These are phyloP conservation scores for Chytriomyces sp. DNA, from an alignment of 192 early-diverging fungal genomes.

Conservation along the genomic window DNA sequence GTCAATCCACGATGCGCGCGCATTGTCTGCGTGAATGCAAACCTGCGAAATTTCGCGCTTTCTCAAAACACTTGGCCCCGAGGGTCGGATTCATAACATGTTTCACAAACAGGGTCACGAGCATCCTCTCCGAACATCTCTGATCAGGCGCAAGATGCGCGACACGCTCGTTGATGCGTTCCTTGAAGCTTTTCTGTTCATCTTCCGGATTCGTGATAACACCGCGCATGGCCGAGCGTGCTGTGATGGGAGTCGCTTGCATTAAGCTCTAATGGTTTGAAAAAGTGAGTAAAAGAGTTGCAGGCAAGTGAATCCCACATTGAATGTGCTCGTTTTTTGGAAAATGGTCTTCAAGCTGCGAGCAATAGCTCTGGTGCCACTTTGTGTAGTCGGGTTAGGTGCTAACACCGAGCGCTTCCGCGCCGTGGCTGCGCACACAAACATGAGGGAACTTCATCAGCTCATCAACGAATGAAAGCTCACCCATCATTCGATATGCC, in stretches of 20 bases:
- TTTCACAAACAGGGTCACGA: background rate
- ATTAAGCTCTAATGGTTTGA: background rate
- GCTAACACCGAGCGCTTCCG: background rate
- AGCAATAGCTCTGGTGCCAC: too few relatives aligned
- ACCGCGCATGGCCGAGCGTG: background rate
- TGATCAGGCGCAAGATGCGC: background rate
- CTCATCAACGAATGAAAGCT: too few relatives aligned
- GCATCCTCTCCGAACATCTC: background rate
- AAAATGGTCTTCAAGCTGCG: background rate
- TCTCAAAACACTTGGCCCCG: background rate
- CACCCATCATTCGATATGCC: slow-evolving; percentile 9
- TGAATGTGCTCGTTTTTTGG: background rate
- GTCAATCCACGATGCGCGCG: background rate
- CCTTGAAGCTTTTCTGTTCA: background rate
- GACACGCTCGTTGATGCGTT: background rate
- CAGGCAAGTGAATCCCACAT: background rate
- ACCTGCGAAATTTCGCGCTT: background rate
- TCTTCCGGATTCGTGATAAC: background rate
- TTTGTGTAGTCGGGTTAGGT: background rate
- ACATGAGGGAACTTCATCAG: background rate
- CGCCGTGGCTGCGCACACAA: slow-evolving; percentile 5
- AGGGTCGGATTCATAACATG: background rate
- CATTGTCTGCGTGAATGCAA: background rate
- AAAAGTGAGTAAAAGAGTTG: background rate
- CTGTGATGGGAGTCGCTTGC: slow-evolving; percentile 11